Conservation (phyloP, 129 eudicot genomes). For the Flaveria brownii region DNA sequence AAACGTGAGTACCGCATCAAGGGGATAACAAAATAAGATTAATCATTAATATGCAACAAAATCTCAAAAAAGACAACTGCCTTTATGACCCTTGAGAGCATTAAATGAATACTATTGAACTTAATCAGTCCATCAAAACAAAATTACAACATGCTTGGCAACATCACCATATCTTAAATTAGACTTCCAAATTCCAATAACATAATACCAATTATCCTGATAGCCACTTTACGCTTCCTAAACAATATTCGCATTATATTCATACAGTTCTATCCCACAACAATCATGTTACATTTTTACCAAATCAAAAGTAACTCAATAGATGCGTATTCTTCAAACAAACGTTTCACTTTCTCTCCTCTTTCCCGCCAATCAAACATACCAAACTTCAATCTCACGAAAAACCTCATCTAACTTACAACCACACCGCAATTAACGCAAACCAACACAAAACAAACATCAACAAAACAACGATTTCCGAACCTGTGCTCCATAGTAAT, state of each 20-base stretch:
- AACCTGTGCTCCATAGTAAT: slow-evolving; percentile 95
- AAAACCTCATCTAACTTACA: not conserved
- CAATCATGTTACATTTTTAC: not conserved
- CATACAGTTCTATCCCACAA: not conserved
- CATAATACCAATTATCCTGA: not conserved
- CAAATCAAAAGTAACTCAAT: not conserved
- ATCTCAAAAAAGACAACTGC: not conserved
- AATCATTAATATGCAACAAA: not conserved
- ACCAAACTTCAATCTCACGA: slow-evolving; percentile 18
- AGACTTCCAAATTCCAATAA: not conserved
- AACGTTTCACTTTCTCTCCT: slow-evolving; percentile 3
- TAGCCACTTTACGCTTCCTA: not conserved
- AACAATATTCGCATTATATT: too few species aligned
- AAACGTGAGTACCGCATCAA: not conserved
- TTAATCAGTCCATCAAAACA: slow-evolving; percentile 14
- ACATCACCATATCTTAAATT: not conserved
- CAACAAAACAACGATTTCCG: not conserved
- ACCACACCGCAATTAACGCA: not conserved
- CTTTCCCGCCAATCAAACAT: not conserved
- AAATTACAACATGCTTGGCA: not conserved
- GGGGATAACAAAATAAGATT: slow-evolving; percentile 4
- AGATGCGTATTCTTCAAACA: slow-evolving; percentile 6
- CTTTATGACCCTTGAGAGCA: not conserved
- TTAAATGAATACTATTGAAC: not conserved
- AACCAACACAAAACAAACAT: not conserved